Base-by-base conservation (phyloP, 495 filamentous ascomycete genomes). In the Aspergillus egyptiacus region DNA sequence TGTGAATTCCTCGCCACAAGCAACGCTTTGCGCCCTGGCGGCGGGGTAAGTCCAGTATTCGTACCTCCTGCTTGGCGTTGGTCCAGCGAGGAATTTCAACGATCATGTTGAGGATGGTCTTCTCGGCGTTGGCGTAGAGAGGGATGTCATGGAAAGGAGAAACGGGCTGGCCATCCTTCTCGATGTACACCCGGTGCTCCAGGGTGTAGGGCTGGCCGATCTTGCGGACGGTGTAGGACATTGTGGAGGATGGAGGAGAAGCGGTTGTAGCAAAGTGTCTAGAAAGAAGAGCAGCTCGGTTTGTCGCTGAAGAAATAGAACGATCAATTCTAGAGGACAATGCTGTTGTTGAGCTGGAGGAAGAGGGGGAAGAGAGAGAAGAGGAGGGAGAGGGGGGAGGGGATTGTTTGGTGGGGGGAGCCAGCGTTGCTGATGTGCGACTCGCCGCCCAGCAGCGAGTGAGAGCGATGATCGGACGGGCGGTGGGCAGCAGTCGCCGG, bases 71-170 rank as follows among this genome's bases (percentile, higher is more conserved):
- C 84, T 99, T 99, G 58, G 85, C 94, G 75, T 99, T 99, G 68
- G 91, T 96, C 94, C 94, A 99, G 72, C 94, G 82, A 35, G 94
- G 94, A 62, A 97, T 96, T 82, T 97, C 94, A 53, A 97, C 94
- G 42, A 99, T 72, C 94, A 99, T 99, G 82, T 99, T 99, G 61
- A 97, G 79, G 61, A 99, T 69, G 58, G 84, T 94, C 78, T 95
- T 78, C 75, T 94, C 83, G 65, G 83, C 72, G 66, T 99, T 95
- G 80, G 94, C 93, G 59, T 87, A 97, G 61, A 99, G 85, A 32
- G 94, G 94, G 50, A 99, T 87, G 60, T 99, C 94, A 80, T 99
- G 94, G 82, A 96, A 99, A 54, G 91, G 85, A 46, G 90, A 96
- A 64, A 96, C 64, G 45, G 87, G 87, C 23, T 86, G 72, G 72